A percentile compares a stretch with the other conserved stretches of the same genome.
Evolutionary conservation across 768 basidiomycete genomes (phyloP).

Genomic region (Lentinus brumalis): DNA sequence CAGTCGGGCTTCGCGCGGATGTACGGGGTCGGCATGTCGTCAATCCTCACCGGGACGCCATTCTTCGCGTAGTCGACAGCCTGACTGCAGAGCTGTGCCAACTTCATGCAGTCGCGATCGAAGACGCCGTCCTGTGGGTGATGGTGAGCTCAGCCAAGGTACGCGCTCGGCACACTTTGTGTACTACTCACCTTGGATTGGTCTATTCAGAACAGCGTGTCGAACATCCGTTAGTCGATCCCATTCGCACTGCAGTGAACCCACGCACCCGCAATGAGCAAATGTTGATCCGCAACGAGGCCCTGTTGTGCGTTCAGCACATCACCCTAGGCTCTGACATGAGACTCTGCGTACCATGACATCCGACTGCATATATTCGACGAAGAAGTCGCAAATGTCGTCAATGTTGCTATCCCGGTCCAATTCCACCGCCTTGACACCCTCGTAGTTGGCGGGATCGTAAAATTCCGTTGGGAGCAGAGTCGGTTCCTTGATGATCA

Average conservation of each 20-base stretch:
- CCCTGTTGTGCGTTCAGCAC: conserved; percentile 45
- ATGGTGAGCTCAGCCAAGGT: background rate
- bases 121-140: conserved; percentile 55
- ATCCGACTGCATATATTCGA: conserved; percentile 84
- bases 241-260: background rate
- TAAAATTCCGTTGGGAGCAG: conserved; percentile 55
- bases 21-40: conserved; percentile 48
- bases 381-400: conserved; percentile 79
- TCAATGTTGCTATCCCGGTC: conserved; percentile 55
- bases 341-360: conserved; percentile 54
- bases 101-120: conserved; percentile 54
- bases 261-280: conserved; percentile 65
- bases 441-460: conserved; percentile 53
- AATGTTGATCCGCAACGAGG: conserved; percentile 62
- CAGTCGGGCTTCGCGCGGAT: conserved; percentile 81
- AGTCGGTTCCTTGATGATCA: conserved; percentile 54
- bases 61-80: conserved; percentile 85
- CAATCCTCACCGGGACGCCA: conserved; percentile 61
- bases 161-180: background rate
- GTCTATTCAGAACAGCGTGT: conserved; percentile 42
- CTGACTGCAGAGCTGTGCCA: conserved; percentile 62
- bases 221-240: background rate
- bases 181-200: conserved; percentile 57
- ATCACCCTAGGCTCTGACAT: background rate
- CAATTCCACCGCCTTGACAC: conserved; percentile 26